Percentiles rank a stretch among this genome's conserved stretches.
Evolutionary conservation across 2,329 filamentous ascomycete species (phyloP).

Genomic region (Fusarium incarnatum): DNA sequence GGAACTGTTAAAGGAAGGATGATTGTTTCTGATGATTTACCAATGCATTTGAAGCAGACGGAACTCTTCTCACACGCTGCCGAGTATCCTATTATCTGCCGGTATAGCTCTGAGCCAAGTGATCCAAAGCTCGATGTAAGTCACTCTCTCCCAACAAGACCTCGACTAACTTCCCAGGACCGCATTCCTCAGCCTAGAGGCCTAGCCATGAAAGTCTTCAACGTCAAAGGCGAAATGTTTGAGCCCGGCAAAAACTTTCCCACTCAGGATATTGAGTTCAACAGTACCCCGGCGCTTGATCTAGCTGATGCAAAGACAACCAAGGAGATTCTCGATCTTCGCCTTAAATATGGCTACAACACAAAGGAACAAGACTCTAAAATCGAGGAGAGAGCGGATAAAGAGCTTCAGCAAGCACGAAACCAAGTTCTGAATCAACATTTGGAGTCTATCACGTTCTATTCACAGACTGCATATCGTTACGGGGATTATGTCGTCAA

Average conservation of each 20-base stretch:
- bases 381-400: neutral
- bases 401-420: neutral
- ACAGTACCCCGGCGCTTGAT: conserved; percentile 2
- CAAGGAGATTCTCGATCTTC: neutral
- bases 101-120: conserved; percentile 1
- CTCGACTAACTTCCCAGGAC: neutral
- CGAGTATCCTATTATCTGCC: neutral
- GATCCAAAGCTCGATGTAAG: conserved; percentile 2
- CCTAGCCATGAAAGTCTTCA: conserved; percentile 3
- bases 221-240: conserved; percentile 6
- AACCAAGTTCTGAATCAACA: neutral
- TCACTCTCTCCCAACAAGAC: accelerated
- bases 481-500: neutral
- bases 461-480: neutral
- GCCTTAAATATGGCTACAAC: neutral
- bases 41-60: conserved; percentile 1
- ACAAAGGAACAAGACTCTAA: neutral
- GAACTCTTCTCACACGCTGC: conserved; percentile 9
- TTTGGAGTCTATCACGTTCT: neutral
- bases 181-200: neutral
- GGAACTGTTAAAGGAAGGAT: conserved; percentile 4
- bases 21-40: neutral
- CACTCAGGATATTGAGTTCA: conserved; percentile 6
- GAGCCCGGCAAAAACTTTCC: neutral
- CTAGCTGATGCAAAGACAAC: neutral